A percentile compares a stretch with the other conserved stretches of the same genome.
phyloP scores from a whole-genome alignment of 805 yeast genomes.

The Candida chauliodis region DNA sequence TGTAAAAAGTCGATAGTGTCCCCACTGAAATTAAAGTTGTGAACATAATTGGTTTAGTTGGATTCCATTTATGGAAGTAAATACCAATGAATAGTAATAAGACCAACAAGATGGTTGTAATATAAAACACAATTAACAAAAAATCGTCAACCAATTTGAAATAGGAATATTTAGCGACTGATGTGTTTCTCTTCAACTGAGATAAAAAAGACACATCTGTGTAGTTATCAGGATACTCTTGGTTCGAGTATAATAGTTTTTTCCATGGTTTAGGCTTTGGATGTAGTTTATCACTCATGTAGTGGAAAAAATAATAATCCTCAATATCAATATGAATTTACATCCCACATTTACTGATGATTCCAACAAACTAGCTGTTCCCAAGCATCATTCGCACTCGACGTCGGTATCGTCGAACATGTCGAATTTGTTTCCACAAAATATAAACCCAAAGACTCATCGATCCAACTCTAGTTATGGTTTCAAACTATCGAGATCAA shows the following conservation, averaged over 20 bases:
- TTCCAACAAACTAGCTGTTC: constrained; percentile 13
- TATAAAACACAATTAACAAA: constrained; percentile 60
- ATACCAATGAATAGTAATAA: constrained; percentile 66
- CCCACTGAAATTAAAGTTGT: constrained; percentile 25
- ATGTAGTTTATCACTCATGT: no score
- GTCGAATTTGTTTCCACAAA: constrained; percentile 6
- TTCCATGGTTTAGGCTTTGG: no score
- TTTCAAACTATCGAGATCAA: constrained; percentile 15
- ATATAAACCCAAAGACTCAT: constrained; percentile 6
- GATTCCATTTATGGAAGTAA: constrained; percentile 48
- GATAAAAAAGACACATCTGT: constrained; percentile 81
- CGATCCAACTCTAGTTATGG: constrained; percentile 14
- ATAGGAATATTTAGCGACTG: constrained; percentile 66
- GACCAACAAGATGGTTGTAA: constrained; percentile 61
- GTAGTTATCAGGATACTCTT: constrained; percentile 88
- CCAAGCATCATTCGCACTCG: constrained; percentile 10
- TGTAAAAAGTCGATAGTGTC: constrained; percentile 28
- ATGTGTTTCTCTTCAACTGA: constrained; percentile 71
- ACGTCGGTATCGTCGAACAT: constrained; percentile 8
- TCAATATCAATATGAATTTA: background rate
- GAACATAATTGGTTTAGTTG: constrained; percentile 36
- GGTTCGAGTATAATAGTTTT: constrained; percentile 78
- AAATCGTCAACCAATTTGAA: constrained; percentile 68
- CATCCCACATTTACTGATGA: background rate
- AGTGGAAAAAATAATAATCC: no score